Evolutionary conservation across 1,284 basidiomycete species (phyloP), one percentile per base, ranked within the genome.

Genomic region (Apiotrichum brassicae): DNA sequence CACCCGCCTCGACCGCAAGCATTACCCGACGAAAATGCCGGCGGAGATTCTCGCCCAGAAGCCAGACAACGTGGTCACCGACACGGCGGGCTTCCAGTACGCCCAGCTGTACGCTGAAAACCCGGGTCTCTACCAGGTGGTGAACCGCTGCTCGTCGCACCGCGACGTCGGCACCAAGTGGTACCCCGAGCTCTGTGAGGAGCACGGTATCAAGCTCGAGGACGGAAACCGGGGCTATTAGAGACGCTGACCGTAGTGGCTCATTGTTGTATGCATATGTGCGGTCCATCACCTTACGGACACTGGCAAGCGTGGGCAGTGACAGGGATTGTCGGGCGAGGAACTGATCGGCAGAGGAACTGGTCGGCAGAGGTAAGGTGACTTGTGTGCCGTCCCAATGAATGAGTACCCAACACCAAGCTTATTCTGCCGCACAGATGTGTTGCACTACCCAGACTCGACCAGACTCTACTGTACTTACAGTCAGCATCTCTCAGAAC

Each of bases 41-140:
- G 40, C 37, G 19, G 28, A 49, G 20, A 18, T 56, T 3, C 47
- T 56, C 9, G 49, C 48, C 13, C 49, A 56, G 47, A 51, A 52
- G 33, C 54, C 54, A 4, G 19, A 37, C 13, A 7, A 46, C 6
- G 54, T 56, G 12, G 54, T 56, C 24, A 56, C 54, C 11, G 54
- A 56, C 46, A 56, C 54, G 20, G 36, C 43, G 4, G 54, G 54
- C n/a, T 56, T 52, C 50, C 54, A 56, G 54, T 56, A 30, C 36
- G 54, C 54, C 7, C 44, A 49, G 43, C 49, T 56, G 19, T 56
- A 52, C 14, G 46, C 54, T 4, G 36, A 46, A 32, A 33, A 49
- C 44, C 54, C 54, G 12, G 54, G 54, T 3, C 33, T 40, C 13
- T 56, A 56, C 22, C 49, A 49, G 11, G 35, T 52, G 9, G 35